phyloP scores from a whole-genome alignment of 2,329 filamentous ascomycete genomes.

The Pestalotiopsis fici region DNA sequence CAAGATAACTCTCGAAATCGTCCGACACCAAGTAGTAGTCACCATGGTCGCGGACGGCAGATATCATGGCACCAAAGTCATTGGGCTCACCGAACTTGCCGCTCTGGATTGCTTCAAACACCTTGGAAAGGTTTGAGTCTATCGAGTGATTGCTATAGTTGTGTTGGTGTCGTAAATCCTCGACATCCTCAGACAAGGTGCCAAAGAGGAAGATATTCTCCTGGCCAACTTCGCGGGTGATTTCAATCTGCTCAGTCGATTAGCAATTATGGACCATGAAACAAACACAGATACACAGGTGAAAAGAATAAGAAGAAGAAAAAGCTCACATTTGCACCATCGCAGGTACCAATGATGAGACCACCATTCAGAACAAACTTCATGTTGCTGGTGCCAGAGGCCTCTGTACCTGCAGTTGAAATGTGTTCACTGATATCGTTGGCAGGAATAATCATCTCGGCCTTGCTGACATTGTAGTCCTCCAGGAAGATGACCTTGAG shows the following conservation, averaged over 20 bases:
- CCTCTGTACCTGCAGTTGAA: slow-evolving; percentile 93
- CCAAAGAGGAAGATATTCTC: slow-evolving; percentile 99
- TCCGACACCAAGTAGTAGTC: slow-evolving; percentile 98
- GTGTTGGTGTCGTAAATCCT: slow-evolving; percentile 90
- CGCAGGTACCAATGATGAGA: slow-evolving; percentile 95
- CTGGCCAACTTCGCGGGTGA: slow-evolving; percentile 94
- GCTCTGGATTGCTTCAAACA: slow-evolving; percentile 80
- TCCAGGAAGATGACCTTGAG: slow-evolving; percentile 97
- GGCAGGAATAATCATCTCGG: slow-evolving; percentile 92
- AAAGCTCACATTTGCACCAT: slow-evolving; percentile 85
- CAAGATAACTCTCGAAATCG: slow-evolving; percentile 92
- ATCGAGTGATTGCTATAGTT: slow-evolving; percentile 79
- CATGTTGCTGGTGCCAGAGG: slow-evolving; percentile 94
- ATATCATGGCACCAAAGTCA: slow-evolving; percentile 80
- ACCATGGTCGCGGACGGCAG: slow-evolving; percentile 86
- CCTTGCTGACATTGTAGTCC: slow-evolving; percentile 99
- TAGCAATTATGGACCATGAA: slow-evolving; percentile 10
- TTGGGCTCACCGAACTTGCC: slow-evolving; percentile 79
- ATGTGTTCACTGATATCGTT: slow-evolving; percentile 98
- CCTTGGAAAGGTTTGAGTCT: slow-evolving; percentile 74
- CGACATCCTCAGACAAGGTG: slow-evolving; percentile 92
- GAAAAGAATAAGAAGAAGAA: too few species aligned
- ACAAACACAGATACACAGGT: neutral
- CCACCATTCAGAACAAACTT: slow-evolving; percentile 98
- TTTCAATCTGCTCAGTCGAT: slow-evolving; percentile 68